Conservation (phyloP, 2,329 filamentous ascomycete genomes). For the Lachnellula hyalina region DNA sequence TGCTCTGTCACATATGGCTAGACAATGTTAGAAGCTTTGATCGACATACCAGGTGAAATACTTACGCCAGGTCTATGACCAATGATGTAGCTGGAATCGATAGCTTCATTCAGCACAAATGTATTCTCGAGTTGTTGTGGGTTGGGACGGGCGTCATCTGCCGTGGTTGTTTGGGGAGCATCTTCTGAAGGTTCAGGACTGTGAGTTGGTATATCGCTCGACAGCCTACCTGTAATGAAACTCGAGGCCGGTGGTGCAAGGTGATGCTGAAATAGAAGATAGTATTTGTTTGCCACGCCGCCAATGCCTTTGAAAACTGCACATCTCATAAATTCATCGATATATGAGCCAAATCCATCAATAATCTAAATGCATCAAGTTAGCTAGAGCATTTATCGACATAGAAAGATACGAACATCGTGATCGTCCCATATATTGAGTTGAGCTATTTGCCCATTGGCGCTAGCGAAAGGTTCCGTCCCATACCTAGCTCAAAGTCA, state of each 20-base stretch:
- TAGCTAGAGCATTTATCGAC: constrained; percentile 63
- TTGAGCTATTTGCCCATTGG: constrained; percentile 89
- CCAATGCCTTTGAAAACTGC: constrained; percentile 89
- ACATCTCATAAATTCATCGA: constrained; percentile 88
- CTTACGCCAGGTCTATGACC: constrained; percentile 52
- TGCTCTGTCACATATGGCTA: constrained; percentile 80
- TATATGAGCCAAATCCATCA: constrained; percentile 89
- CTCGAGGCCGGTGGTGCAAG: constrained; percentile 78
- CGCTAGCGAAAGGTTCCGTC: constrained; percentile 76
- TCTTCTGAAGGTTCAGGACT: constrained; percentile 27
- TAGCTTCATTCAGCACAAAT: constrained; percentile 58
- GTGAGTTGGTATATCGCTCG: not conserved
- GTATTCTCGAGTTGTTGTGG: constrained; percentile 67
- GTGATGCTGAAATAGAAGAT: constrained; percentile 96
- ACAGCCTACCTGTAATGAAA: constrained; percentile 67
- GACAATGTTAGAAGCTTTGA: constrained; percentile 1
- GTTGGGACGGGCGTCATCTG: constrained; percentile 56
- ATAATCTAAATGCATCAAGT: constrained; percentile 52
- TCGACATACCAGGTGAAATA: not conserved
- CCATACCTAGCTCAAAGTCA: constrained; percentile 63
- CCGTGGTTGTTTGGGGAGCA: constrained; percentile 51
- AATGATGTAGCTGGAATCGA: constrained; percentile 62
- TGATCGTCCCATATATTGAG: constrained; percentile 99
- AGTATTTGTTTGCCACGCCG: constrained; percentile 93
- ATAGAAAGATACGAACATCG: constrained; percentile 59